These are phyloP conservation scores for Colletotrichum brevisporum DNA, from an alignment of 2,329 filamentous ascomycete genomes.

Conservation along the genomic window DNA sequence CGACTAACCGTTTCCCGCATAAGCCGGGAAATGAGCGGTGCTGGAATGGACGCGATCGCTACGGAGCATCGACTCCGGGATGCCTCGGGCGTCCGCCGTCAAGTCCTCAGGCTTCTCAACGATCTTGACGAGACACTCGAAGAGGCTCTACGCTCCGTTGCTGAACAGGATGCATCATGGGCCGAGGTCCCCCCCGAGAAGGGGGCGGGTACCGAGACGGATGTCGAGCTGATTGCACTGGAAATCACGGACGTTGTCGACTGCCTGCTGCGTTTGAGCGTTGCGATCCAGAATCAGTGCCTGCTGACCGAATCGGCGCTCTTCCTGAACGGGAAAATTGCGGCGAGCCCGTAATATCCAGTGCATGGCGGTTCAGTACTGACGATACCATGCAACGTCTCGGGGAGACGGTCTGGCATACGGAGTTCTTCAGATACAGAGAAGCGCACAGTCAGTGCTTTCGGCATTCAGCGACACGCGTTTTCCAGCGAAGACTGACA, in stretches of 20 bases:
- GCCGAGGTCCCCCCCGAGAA: neutral
- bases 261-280: slow-evolving; percentile 52
- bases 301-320: slow-evolving; percentile 54
- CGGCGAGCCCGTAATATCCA: too few species aligned
- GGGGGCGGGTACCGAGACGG: slow-evolving; percentile 31
- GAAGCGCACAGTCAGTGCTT: too few species aligned
- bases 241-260: slow-evolving; percentile 47
- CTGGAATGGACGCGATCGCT: slow-evolving; percentile 41
- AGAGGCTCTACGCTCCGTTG: slow-evolving; percentile 5
- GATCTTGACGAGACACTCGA: slow-evolving; percentile 40
- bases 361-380: too few species aligned
- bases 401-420: too few species aligned
- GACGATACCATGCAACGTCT: too few species aligned
- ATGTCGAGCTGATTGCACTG: slow-evolving; percentile 40
- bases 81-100: slow-evolving; percentile 40
- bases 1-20: too few species aligned
- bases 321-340: too few species aligned
- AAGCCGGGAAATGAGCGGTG: too few species aligned
- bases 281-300: slow-evolving; percentile 53
- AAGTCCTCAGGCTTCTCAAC: slow-evolving; percentile 44
- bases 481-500: neutral
- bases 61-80: slow-evolving; percentile 43
- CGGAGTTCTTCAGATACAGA: slow-evolving; percentile 55
- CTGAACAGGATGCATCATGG: slow-evolving; percentile 14
- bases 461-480: too few species aligned